Conservation (phyloP, 2,329 filamentous ascomycete species). For the Claviceps maximensis region DNA sequence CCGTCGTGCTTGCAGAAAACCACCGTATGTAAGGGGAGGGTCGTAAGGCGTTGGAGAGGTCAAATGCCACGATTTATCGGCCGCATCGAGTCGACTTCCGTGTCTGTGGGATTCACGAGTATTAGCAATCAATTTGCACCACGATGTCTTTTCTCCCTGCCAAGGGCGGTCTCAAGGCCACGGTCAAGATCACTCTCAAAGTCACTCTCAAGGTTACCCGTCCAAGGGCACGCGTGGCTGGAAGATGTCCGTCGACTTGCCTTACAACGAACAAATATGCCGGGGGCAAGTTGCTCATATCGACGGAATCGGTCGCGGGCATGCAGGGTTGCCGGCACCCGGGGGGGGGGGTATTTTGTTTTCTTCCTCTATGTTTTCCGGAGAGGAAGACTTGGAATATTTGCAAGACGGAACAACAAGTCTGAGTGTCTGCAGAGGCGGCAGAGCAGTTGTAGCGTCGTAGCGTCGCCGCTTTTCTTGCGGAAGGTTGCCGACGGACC, state of each 20-base stretch:
- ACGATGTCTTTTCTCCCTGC: not conserved
- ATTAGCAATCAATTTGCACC: not conserved
- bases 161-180: no score
- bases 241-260: conserved; percentile 11
- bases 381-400: not conserved
- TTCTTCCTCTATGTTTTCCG: not conserved
- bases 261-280: conserved; percentile 32
- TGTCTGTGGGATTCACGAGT: conserved; percentile 40
- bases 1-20: conserved; percentile 75
- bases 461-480: not conserved
- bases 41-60: conserved; percentile 91
- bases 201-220: no score
- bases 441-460: not conserved
- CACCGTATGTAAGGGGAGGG: conserved; percentile 84
- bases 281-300: conserved; percentile 16
- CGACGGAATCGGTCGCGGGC: not conserved
- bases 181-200: no score
- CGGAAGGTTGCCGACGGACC: not conserved
- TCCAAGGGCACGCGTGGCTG: not conserved
- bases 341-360: no score
- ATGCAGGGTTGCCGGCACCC: not conserved
- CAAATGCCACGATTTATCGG: conserved; percentile 90
- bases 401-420: not conserved
- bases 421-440: not conserved
- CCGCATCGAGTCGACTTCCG: conserved; percentile 84